These are phyloP conservation scores for Dictyostelium brefeldianum DNA, from an alignment of 78 protist genomes.

Conservation along the genomic window DNA sequence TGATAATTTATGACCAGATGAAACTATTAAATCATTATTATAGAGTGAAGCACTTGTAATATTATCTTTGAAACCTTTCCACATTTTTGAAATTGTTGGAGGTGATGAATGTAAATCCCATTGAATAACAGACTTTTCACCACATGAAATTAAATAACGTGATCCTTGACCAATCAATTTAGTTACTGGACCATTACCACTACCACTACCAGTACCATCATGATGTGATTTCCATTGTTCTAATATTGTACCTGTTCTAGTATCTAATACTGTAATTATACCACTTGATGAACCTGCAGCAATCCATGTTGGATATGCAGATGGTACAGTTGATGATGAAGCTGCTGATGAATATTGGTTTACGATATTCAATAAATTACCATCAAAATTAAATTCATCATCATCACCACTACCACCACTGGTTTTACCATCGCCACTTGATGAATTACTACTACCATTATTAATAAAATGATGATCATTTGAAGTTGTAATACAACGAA, in stretches of 20 bases:
- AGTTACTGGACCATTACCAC: slow-evolving; percentile 12
- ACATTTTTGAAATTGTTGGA: slow-evolving; percentile 45
- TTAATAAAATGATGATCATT: slow-evolving; percentile 34
- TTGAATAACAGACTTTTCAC: slow-evolving; percentile 74
- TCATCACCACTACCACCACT: no score
- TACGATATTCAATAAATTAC: neutral
- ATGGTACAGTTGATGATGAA: neutral
- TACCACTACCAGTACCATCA: slow-evolving; percentile 7
- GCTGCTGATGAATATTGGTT: slow-evolving; percentile 1
- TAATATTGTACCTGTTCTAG: slow-evolving; percentile 65
- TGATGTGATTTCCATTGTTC: slow-evolving; percentile 67
- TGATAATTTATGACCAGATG: slow-evolving; percentile 40
- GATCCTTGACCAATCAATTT: slow-evolving; percentile 56
- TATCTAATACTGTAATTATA: slow-evolving; percentile 27
- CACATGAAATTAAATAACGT: slow-evolving; percentile 46
- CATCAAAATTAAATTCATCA: no score
- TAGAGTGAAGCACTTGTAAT: slow-evolving; percentile 3
- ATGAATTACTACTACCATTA: neutral
- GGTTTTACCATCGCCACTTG: neutral
- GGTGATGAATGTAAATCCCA: slow-evolving; percentile 62
- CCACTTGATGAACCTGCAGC: slow-evolving; percentile 54
- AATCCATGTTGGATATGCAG: slow-evolving; percentile 60
- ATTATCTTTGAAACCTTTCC: slow-evolving; percentile 78
- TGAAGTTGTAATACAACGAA: slow-evolving; percentile 65
- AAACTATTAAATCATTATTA: slow-evolving; percentile 42